Conservation (phyloP, 2,329 filamentous ascomycete species). For the Paramyrothecium roridum region DNA sequence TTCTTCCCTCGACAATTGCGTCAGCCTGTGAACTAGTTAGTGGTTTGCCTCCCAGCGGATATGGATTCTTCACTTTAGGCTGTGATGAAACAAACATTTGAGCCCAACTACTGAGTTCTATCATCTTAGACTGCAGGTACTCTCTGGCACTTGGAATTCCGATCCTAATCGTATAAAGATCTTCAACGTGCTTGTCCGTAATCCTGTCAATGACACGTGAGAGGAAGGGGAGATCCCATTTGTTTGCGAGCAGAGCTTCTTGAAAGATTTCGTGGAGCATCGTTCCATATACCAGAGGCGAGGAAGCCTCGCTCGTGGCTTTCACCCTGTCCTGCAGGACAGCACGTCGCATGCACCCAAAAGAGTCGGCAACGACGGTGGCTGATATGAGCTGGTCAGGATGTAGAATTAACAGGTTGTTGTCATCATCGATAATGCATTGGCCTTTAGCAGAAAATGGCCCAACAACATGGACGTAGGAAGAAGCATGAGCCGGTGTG, state of each 20-base stretch:
- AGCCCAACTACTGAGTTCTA: slow-evolving; percentile 80
- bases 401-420: slow-evolving; percentile 85
- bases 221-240: slow-evolving; percentile 72
- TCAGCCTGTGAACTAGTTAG: slow-evolving; percentile 46
- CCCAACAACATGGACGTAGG: slow-evolving; percentile 85
- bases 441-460: slow-evolving; percentile 66
- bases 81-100: slow-evolving; percentile 70
- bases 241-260: slow-evolving; percentile 77
- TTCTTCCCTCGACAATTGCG: slow-evolving; percentile 75
- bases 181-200: slow-evolving; percentile 78
- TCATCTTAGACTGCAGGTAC: slow-evolving; percentile 79
- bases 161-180: slow-evolving; percentile 83
- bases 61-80: slow-evolving; percentile 54
- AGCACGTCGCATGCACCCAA: slow-evolving; percentile 83
- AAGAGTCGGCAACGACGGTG: slow-evolving; percentile 94
- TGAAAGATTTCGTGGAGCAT: slow-evolving; percentile 96
- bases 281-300: slow-evolving; percentile 85
- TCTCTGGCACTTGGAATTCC: slow-evolving; percentile 69
- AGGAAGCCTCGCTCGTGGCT: slow-evolving; percentile 75
- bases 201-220: slow-evolving; percentile 63
- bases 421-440: slow-evolving; percentile 78
- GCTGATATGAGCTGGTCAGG: slow-evolving; percentile 94
- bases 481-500: slow-evolving; percentile 69
- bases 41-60: neutral
- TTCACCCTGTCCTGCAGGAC: slow-evolving; percentile 95